Evolutionary conservation across 208 protist species (phyloP).

Genomic region (Trypanosomatidae sp.): DNA sequence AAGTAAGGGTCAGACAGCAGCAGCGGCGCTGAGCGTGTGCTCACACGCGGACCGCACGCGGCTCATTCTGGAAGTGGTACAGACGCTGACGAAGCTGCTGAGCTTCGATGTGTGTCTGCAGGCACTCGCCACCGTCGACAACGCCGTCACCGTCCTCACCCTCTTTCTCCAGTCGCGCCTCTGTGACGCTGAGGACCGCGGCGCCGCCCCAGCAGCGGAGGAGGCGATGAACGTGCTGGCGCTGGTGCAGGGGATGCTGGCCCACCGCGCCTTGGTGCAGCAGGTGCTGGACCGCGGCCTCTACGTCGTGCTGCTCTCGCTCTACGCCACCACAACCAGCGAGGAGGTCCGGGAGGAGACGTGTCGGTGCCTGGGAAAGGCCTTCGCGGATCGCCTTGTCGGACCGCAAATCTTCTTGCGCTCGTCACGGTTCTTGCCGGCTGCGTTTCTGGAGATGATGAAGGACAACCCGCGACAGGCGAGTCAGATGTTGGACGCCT

Average conservation of each 20-base stretch:
- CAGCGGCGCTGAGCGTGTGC: background rate
- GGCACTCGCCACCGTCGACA: conserved; percentile 23
- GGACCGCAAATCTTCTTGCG: conserved; percentile 81
- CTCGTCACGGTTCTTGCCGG: conserved; percentile 76
- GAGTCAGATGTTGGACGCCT: conserved; percentile 83
- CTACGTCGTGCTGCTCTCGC: conserved; percentile 64
- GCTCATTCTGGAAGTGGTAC: conserved; percentile 32
- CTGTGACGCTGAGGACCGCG: background rate
- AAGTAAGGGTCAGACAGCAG: no score
- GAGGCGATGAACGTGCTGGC: conserved; percentile 12
- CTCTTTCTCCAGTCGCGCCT: conserved; percentile 19
- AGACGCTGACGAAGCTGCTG: conserved; percentile 26
- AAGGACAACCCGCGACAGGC: conserved; percentile 76
- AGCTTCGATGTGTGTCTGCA: conserved; percentile 24
- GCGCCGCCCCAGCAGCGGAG: background rate
- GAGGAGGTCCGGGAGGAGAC: conserved; percentile 45
- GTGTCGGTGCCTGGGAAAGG: conserved; percentile 57
- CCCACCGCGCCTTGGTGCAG: conserved; percentile 51
- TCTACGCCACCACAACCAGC: conserved; percentile 51
- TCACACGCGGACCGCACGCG: background rate
- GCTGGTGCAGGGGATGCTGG: conserved; percentile 32
- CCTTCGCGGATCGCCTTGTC: conserved; percentile 83
- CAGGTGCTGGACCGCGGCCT: conserved; percentile 73
- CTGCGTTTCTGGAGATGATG: conserved; percentile 92
- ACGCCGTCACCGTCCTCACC: conserved; percentile 21